A percentile compares a stretch with the other conserved stretches of the same genome.
Conservation (phyloP, 768 basidiomycete species). For the Lentinula aciculospora region DNA sequence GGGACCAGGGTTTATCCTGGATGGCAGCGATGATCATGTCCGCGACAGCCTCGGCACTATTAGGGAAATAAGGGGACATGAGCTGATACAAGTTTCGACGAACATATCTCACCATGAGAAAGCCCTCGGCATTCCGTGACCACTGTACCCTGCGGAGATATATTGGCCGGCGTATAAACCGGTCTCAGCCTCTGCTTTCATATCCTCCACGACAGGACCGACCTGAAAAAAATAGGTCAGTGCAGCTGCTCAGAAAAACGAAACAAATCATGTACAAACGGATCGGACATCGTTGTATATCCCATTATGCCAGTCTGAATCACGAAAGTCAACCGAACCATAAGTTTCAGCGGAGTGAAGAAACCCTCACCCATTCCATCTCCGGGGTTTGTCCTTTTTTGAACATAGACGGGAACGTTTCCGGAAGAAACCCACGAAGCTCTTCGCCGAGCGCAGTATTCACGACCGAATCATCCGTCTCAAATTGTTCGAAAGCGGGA, state of each 20-base stretch:
- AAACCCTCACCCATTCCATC: slow-evolving; percentile 68
- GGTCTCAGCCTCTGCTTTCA: slow-evolving; percentile 12
- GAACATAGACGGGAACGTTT: slow-evolving; percentile 49
- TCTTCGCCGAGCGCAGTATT: slow-evolving; percentile 40
- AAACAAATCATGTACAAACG: slow-evolving; percentile 50
- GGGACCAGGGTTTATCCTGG: slow-evolving; percentile 36
- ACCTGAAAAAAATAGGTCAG: slow-evolving; percentile 34
- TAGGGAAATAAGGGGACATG: slow-evolving; percentile 16
- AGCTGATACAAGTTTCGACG: slow-evolving; percentile 31
- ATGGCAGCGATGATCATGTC: slow-evolving; percentile 53
- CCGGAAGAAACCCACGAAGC: slow-evolving; percentile 55
- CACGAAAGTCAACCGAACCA: not conserved
- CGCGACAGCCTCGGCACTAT: slow-evolving; percentile 59
- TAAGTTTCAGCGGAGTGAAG: not conserved
- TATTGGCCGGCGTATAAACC: slow-evolving; percentile 49
- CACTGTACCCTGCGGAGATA: slow-evolving; percentile 66
- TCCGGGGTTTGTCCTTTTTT: slow-evolving; percentile 47
- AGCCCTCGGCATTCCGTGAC: slow-evolving; percentile 78
- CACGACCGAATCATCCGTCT: slow-evolving; percentile 54
- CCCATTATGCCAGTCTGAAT: slow-evolving; percentile 81
- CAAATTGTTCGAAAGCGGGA: slow-evolving; percentile 38
- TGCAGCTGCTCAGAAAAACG: slow-evolving; percentile 16
- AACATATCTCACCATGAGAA: slow-evolving; percentile 63
- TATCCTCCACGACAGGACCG: slow-evolving; percentile 45
- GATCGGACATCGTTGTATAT: slow-evolving; percentile 53